Conservation (phyloP, 2,329 filamentous ascomycete species). For the Cladosporium sp. region DNA sequence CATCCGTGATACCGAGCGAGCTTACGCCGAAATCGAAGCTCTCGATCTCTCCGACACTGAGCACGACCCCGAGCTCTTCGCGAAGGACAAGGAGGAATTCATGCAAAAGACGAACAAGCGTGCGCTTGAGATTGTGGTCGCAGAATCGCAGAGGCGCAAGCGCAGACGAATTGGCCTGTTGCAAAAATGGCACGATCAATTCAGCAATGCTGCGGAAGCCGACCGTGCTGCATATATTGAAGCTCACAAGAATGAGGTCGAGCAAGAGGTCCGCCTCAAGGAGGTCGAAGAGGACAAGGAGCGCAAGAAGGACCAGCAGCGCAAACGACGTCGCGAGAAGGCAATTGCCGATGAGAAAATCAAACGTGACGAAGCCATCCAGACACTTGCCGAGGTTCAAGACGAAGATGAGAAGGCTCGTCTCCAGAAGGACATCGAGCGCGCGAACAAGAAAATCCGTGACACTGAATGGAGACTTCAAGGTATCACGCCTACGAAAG, state of each 20-base stretch:
- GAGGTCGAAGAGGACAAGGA: constrained; percentile 95
- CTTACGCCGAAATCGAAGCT: constrained; percentile 61
- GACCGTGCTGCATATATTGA: constrained; percentile 76
- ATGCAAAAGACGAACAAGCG: constrained; percentile 63
- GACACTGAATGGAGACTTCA: constrained; percentile 86
- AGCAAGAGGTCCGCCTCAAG: constrained; percentile 83
- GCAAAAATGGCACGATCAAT: constrained; percentile 57
- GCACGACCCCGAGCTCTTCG: constrained; percentile 42
- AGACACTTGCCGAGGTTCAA: constrained; percentile 72
- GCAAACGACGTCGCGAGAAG: constrained; percentile 92
- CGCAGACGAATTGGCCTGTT: constrained; percentile 59
- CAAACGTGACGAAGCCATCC: constrained; percentile 77
- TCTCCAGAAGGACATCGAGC: constrained; percentile 80
- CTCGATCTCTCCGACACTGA: constrained; percentile 63
- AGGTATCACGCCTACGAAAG: constrained; percentile 72
- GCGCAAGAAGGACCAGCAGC: constrained; percentile 99
- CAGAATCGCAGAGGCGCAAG: constrained; percentile 68
- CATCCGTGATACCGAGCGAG: constrained; percentile 56
- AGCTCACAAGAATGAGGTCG: constrained; percentile 74
- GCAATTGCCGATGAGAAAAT: constrained; percentile 84
- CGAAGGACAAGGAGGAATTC: constrained; percentile 53
- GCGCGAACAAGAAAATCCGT: constrained; percentile 88
- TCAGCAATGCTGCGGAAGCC: constrained; percentile 66
- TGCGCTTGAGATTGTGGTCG: constrained; percentile 62
- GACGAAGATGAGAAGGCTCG: constrained; percentile 81